Conservation (phyloP, 768 basidiomycete species). For the Termitomyces sp. region DNA sequence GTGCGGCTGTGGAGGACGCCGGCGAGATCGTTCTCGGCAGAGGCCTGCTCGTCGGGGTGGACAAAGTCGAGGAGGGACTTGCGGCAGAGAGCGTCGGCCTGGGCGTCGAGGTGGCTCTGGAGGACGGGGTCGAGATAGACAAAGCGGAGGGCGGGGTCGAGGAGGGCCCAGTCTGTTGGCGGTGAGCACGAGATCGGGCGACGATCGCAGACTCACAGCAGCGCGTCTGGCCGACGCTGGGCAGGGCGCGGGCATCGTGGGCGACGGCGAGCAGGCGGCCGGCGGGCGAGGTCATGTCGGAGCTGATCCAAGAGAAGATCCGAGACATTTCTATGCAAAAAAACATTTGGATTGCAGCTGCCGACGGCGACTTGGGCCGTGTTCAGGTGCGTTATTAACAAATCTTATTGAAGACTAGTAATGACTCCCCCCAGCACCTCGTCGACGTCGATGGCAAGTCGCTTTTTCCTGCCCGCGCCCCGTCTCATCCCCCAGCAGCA, state of each 20-base stretch:
- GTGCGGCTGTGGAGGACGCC: constrained; percentile 72
- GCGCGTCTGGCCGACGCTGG: constrained; percentile 67
- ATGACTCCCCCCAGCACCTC: constrained; percentile 42
- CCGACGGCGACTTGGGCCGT: constrained; percentile 80
- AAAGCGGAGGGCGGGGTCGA: constrained; percentile 73
- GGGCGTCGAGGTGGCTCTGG: constrained; percentile 63
- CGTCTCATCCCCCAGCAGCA: constrained; percentile 38
- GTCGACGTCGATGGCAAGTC: constrained; percentile 56
- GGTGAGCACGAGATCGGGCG: constrained; percentile 29
- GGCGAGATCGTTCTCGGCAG: constrained; percentile 71
- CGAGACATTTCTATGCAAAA: constrained; percentile 26
- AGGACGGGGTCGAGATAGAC: constrained; percentile 85
- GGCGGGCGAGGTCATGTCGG: not conserved
- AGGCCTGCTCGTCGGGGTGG: constrained; percentile 80
- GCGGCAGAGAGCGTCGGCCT: constrained; percentile 67
- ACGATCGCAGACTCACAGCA: constrained; percentile 64
- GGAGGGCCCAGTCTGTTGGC: constrained; percentile 72
- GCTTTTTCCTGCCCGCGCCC: constrained; percentile 11
- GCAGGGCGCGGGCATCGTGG: constrained; percentile 35
- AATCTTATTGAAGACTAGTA: too few relatives aligned
- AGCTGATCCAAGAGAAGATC: not conserved
- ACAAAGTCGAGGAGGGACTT: constrained; percentile 74
- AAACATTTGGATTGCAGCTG: constrained; percentile 94
- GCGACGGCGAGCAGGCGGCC: constrained; percentile 28
- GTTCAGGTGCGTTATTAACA: constrained; percentile 48